Evolutionary conservation across 352 stramenopile genomes (phyloP).

Genomic region (Pythium utonaiense): DNA sequence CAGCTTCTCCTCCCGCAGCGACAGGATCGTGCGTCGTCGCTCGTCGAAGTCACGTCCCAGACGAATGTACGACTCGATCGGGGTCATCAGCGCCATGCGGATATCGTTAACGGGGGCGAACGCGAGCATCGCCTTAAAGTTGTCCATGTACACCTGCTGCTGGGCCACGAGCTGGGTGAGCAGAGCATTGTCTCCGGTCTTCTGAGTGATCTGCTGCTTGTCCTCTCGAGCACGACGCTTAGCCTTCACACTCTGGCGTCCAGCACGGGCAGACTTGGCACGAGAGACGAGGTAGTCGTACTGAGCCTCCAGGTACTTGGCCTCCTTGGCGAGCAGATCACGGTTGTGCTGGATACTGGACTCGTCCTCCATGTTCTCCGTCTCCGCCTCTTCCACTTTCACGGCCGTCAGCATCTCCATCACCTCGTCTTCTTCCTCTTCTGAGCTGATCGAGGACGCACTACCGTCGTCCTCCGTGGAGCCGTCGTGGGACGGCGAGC

Average conservation of each 20-base stretch:
- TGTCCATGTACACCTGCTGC: constrained; percentile 70
- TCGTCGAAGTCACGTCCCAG: constrained; percentile 60
- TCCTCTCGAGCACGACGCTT: constrained; percentile 42
- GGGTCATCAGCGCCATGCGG: constrained; percentile 74
- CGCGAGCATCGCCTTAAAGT: constrained; percentile 74
- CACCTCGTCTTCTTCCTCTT: constrained; percentile 22
- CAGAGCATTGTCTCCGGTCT: constrained; percentile 43
- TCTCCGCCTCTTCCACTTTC: constrained; percentile 6
- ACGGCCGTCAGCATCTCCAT: constrained; percentile 9
- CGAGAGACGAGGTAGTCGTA: constrained; percentile 59
- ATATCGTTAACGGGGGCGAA: constrained; percentile 71
- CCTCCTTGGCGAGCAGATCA: constrained; percentile 62
- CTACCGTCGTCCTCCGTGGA: constrained; percentile 34
- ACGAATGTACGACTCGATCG: constrained; percentile 75
- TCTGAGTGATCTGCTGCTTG: constrained; percentile 39
- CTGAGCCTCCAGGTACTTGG: constrained; percentile 66
- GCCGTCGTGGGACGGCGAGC: constrained; percentile 29
- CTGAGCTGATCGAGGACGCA: background rate
- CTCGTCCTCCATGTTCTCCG: constrained; percentile 15
- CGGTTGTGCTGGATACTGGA: constrained; percentile 38
- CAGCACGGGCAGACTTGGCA: constrained; percentile 15
- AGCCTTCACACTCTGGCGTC: constrained; percentile 31
- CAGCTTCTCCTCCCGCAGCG: constrained; percentile 68
- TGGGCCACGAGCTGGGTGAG: constrained; percentile 58
- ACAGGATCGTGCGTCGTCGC: constrained; percentile 51